Conservation (phyloP, 495 filamentous ascomycete genomes). For the Corynascus novoguineensis region DNA sequence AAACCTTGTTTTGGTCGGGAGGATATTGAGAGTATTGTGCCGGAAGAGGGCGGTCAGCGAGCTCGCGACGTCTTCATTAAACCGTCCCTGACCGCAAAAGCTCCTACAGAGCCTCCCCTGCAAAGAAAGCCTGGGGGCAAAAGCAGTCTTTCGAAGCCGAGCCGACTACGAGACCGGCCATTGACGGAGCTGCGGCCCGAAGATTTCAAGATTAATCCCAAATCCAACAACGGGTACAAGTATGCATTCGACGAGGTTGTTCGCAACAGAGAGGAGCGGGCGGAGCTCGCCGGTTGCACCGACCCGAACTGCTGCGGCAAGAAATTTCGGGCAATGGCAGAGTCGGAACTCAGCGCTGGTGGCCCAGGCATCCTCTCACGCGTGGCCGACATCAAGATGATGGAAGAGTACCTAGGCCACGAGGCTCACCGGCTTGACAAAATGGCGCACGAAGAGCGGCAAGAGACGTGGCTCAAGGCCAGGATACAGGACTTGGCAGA, state of each 20-base stretch:
- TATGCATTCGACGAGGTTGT: constrained; percentile 74
- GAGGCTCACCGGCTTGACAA: constrained; percentile 41
- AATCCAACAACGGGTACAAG: constrained; percentile 62
- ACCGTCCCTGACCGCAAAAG: not conserved
- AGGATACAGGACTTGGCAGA: constrained; percentile 63
- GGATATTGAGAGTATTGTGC: not conserved
- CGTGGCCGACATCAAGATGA: constrained; percentile 46
- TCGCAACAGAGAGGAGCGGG: constrained; percentile 65
- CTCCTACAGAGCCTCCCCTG: not conserved
- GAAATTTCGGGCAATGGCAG: constrained; percentile 60
- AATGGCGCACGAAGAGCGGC: constrained; percentile 48
- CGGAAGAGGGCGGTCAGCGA: not conserved
- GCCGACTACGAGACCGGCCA: constrained; percentile 47
- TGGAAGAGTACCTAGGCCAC: constrained; percentile 65
- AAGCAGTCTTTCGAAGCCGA: constrained; percentile 27
- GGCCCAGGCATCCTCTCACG: constrained; percentile 26
- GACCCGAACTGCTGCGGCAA: constrained; percentile 71
- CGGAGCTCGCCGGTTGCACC: constrained; percentile 72
- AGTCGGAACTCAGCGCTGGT: constrained; percentile 35
- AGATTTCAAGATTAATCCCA: constrained; percentile 83
- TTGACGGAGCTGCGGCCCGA: constrained; percentile 47
- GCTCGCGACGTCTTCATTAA: not conserved
- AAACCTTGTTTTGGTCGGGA: not conserved
- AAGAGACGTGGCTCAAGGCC: constrained; percentile 59
- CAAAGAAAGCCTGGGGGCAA: not conserved